Evolutionary conservation across 345 rosid genomes (phyloP), one percentile per base, ranked within the genome.

Genomic region (Draba incana): DNA sequence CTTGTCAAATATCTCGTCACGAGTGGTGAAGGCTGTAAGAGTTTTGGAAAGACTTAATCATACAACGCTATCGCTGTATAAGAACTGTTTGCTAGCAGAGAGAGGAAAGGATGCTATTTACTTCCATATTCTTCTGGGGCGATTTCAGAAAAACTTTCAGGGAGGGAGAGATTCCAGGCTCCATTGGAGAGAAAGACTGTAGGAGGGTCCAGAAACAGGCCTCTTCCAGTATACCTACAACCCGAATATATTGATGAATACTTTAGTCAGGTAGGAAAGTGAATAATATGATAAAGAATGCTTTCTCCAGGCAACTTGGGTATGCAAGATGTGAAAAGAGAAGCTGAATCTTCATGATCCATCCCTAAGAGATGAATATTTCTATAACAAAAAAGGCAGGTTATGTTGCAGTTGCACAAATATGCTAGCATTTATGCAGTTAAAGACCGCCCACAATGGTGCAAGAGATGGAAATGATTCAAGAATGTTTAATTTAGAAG

Each of bases 141-240:
- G 13, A 23, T 69, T 70, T 77, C 48, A 62, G 79, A 65, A 62
- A 89, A 72, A 74, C 56, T 62, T 30, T 79, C 84, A 71, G 99
- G 98, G 62, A 85, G 69, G 5, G 86, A 84, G 68, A 91, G 81
- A 46, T 68, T 75, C 99, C 99, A 94, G 15, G 53, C 13, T 41
- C 84, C 75, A 56, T 83, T 78, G 75, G 68, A 59, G 83, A 89
- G 76, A 74, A 74, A 87, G 60, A 88, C 87, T 14, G 95, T 89
- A 39, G 98, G 98, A 78, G 98, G 92, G 37, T 91, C 98, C 54
- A 94, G 79, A 78, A 91, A 94, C 68, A 86, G 79, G 51, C 98
- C 98, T 85, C 97, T 85, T 73, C 99, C 98, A 52, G 86, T 81
- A 69, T 91, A 94, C 98, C 99, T 94, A 76, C 52, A 14, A 38